Base-by-base conservation (phyloP, 1,284 basidiomycete species). In the Cryptococcus amylolentus region DNA sequence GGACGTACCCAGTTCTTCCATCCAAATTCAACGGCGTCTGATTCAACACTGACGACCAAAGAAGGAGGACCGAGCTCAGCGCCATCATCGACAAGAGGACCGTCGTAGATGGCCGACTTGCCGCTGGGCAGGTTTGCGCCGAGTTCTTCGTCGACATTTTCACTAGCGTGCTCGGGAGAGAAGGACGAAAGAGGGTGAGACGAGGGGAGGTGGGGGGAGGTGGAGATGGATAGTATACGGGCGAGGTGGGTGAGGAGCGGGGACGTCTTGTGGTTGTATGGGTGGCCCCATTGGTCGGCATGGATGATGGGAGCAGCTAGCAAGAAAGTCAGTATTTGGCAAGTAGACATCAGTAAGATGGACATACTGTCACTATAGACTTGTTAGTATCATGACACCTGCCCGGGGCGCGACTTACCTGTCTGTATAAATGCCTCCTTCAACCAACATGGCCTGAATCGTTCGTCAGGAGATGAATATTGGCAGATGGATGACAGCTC, bases 21-120 rank as follows among this genome's bases (percentile, higher is more conserved):
- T 2, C 69, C 67, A 54, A 71, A 71, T n/a, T 67, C 64, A n/a
- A 72, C 60, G 3, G 70, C 65, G 56, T 72, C 70, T n/a, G 59
- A 62, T 49, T 72, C 70, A 14, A 72, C 64, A 54, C 63, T 65
- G 40, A 72, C 56, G 2, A 72, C 64, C 40, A 72, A 55, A 18
- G 55, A 60, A 4, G 69, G 69, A 43, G 49, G 46, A 12, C 68
- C 68, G 12, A 66, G 56, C 51, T 71, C 66, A 6, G 59, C 55
- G 14, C 69, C 69, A 49, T 71, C 69, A 39, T 69, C 61, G 0
- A 69, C 60, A 12, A 62, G 18, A 2, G 69, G 66, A 13, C 56
- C 61, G 42, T 63, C 55, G 28, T 61, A 65, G 7, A 63, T 52
- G 12, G n/a, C 40, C 39, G 56, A 58, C 45, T 51, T 46, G 7